Evolutionary conservation across 805 yeast genomes (phyloP).

Genomic region (Lipomyces yamanashiensis): DNA sequence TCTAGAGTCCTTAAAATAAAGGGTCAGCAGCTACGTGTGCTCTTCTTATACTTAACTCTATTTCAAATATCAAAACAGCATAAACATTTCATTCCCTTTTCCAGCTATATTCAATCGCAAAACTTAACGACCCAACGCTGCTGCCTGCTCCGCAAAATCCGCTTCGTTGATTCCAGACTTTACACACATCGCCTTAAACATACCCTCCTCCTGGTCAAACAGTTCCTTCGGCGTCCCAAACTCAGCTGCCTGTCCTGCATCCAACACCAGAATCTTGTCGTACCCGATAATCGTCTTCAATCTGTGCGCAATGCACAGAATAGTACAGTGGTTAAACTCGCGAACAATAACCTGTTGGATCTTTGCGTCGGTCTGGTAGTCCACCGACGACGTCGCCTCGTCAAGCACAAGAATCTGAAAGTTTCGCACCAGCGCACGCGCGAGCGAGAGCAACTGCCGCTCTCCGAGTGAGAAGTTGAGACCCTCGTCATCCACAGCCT

Average conservation of each 20-base stretch:
- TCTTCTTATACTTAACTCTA: no score
- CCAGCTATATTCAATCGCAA: neutral
- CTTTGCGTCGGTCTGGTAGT: conserved; percentile 69
- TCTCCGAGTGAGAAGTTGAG: conserved; percentile 73
- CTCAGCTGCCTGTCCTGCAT: conserved; percentile 75
- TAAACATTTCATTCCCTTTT: no score
- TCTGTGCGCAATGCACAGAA: conserved; percentile 76
- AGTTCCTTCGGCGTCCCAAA: conserved; percentile 64
- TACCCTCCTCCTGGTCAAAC: conserved; percentile 51
- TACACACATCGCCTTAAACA: conserved; percentile 56
- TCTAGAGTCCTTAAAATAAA: no score
- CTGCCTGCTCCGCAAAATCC: conserved; percentile 47
- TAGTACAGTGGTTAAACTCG: conserved; percentile 67
- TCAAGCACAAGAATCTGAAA: conserved; percentile 67
- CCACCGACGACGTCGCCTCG: conserved; percentile 80
- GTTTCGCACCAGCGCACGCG: conserved; percentile 70
- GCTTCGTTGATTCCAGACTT: conserved; percentile 51
- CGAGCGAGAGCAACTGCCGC: conserved; percentile 68
- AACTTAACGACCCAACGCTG: neutral
- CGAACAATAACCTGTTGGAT: conserved; percentile 63
- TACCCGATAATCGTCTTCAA: conserved; percentile 72
- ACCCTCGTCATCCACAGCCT: conserved; percentile 69
- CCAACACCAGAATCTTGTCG: conserved; percentile 81
- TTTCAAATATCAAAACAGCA: no score
- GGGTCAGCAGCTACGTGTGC: no score